Base-by-base conservation (phyloP, 2,329 filamentous ascomycete species). In the Fusarium sororula region DNA sequence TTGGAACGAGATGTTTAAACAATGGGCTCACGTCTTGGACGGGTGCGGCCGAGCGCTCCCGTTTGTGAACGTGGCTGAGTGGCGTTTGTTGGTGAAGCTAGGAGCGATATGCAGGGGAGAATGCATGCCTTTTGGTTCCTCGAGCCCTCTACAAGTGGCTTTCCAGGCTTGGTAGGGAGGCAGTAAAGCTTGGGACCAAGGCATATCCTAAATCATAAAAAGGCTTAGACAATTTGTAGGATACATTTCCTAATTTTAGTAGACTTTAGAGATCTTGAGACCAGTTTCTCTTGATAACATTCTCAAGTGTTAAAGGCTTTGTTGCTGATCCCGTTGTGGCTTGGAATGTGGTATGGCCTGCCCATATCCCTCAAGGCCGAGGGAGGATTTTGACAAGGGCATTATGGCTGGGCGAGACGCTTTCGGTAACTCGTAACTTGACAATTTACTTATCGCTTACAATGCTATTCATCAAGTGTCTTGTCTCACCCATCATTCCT, bases 1-100 rank as follows among this genome's bases (percentile, higher is more conserved):
- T n/a, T 38, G 30, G 38, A n/a, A 13, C 41, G 22, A 15, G 7
- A 3, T 24, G 24, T 32, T 44, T 28, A 11, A 53, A 37, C 9
- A 48, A 28, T 41, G 35, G n/a, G 55, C 48, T n/a, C 57, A n/a
- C 55, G 53, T 47, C 30, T 38, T 28, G 35, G 10, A 42, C 44
- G 42, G 47, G 53, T 42, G 20, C 35, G 48, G 63, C 60, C 26
- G 55, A 48, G 38, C 51, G n/a, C 26, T 41, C 30, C 28, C 38
- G 53, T 58, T 58, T 60, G 35, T 55, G 30, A 50, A 30, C 26
- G 22, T 51, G 57, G 51, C 45, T 68, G 42, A 32, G 55, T 70
- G 70, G 70, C 65, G 47, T 51, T 20, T 6, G n/a, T 11, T 35
- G 18, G 15, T 28, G 35, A 44, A 13, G 28, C 22, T 39, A 9